Evolutionary conservation across 192 early-diverging fungal species (phyloP).

Genomic region (Spinellus fusiger): DNA sequence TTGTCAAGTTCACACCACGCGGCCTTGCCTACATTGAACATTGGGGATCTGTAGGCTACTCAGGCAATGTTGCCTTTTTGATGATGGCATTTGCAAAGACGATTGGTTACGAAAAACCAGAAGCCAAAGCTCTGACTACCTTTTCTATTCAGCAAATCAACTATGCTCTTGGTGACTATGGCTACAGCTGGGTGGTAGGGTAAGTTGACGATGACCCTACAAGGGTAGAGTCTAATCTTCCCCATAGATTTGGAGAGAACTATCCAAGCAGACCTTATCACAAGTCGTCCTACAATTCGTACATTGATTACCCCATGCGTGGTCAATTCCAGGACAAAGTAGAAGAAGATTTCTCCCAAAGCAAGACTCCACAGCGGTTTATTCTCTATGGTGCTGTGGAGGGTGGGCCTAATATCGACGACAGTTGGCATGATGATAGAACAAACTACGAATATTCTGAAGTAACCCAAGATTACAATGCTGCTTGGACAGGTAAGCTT

Average conservation of each 20-base stretch:
- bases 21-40: slow-evolving; percentile 38
- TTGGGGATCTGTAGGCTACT: slow-evolving; percentile 49
- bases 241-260: slow-evolving; percentile 37
- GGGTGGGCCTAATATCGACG: slow-evolving; percentile 50
- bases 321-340: slow-evolving; percentile 38
- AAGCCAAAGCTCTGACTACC: slow-evolving; percentile 14
- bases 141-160: slow-evolving; percentile 50
- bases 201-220: no score
- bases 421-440: slow-evolving; percentile 45
- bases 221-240: no score
- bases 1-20: slow-evolving; percentile 41
- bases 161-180: slow-evolving; percentile 47
- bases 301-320: slow-evolving; percentile 48
- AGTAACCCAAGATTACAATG: slow-evolving; percentile 42
- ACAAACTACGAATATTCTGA: slow-evolving; percentile 45
- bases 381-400: slow-evolving; percentile 53
- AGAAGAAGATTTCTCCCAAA: slow-evolving; percentile 38
- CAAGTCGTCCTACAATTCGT: slow-evolving; percentile 47
- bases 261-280: slow-evolving; percentile 45
- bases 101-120: slow-evolving; percentile 12
- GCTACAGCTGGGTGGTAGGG: slow-evolving; percentile 45
- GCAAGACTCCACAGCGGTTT: slow-evolving; percentile 36
- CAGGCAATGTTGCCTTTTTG: slow-evolving; percentile 38
- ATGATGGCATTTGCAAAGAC: slow-evolving; percentile 38
- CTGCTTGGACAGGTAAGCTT: slow-evolving; percentile 26